phyloP scores from a whole-genome alignment of 805 yeast species.

The Nakazawaea ernobii region DNA sequence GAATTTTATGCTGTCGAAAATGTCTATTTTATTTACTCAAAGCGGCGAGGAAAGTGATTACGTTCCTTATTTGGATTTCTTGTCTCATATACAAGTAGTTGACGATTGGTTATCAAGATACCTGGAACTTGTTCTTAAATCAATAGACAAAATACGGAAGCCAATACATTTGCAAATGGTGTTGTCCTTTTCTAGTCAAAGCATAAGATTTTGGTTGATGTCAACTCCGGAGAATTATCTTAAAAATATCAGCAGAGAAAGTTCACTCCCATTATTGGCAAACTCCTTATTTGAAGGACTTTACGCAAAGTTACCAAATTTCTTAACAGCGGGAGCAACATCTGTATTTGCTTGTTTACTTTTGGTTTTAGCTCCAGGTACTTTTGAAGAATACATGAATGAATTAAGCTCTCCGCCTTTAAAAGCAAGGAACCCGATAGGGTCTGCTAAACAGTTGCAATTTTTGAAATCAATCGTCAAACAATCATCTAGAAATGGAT shows the following conservation, averaged over 20 bases:
- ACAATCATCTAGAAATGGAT: conserved; percentile 6
- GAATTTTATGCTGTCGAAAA: conserved; percentile 25
- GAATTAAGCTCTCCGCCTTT: conserved; percentile 8
- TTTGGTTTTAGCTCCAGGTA: conserved; percentile 26
- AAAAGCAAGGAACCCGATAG: conserved; percentile 1
- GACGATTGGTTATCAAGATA: conserved; percentile 26
- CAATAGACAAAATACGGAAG: conserved; percentile 32
- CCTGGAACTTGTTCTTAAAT: conserved; percentile 31
- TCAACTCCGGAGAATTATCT: conserved; percentile 42
- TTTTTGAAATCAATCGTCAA: conserved; percentile 8
- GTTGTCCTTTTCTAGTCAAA: conserved; percentile 38
- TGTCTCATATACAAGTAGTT: conserved; percentile 37
- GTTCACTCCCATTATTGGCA: conserved; percentile 4
- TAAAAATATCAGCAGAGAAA: conserved; percentile 14
- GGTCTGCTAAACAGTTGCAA: neutral
- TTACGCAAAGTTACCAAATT: conserved; percentile 4
- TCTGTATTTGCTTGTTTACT: conserved; percentile 26
- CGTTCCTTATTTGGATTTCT: conserved; percentile 39
- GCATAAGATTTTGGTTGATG: conserved; percentile 43
- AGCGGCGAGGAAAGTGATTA: conserved; percentile 27
- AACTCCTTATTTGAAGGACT: conserved; percentile 6
- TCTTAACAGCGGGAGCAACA: neutral
- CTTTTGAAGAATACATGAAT: conserved; percentile 21
- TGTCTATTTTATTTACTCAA: conserved; percentile 12
- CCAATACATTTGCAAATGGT: conserved; percentile 40